Percentiles rank a stretch among this genome's conserved stretches.
Conservation (phyloP, 2,329 filamentous ascomycete genomes). For the Trichoderma sp. region DNA sequence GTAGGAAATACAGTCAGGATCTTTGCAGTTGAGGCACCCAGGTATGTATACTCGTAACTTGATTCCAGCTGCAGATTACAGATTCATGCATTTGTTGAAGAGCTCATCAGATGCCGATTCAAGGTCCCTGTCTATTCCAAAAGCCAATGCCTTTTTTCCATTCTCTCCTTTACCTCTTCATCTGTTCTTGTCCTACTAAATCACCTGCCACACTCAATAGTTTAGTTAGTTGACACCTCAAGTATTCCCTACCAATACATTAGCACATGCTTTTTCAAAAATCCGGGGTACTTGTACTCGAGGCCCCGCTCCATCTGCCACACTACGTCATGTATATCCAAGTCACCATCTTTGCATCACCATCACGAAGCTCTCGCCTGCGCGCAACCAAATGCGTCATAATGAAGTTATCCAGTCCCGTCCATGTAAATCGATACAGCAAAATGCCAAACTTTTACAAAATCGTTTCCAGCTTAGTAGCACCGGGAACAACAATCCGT, state of each 20-base stretch:
- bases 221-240: neutral
- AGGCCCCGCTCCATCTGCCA: neutral
- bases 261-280: neutral
- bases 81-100: neutral
- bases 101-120: neutral
- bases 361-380: conserved; percentile 4
- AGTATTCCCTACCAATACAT: neutral
- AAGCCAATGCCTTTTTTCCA: neutral
- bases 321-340: conserved; percentile 20
- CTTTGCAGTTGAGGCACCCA: neutral
- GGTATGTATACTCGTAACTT: too few species aligned
- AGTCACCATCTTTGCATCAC: conserved; percentile 12
- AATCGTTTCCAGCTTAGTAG: neutral
- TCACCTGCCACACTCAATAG: neutral
- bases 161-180: neutral
- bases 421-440: neutral
- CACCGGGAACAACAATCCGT: neutral
- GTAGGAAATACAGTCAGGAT: neutral
- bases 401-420: neutral
- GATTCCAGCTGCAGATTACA: neutral
- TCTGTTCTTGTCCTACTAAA: neutral
- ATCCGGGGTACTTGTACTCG: conserved; percentile 1
- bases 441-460: neutral
- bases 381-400: neutral
- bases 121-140: neutral